Conservation (phyloP, 768 basidiomycete species). For the Tylopilus felleus region DNA sequence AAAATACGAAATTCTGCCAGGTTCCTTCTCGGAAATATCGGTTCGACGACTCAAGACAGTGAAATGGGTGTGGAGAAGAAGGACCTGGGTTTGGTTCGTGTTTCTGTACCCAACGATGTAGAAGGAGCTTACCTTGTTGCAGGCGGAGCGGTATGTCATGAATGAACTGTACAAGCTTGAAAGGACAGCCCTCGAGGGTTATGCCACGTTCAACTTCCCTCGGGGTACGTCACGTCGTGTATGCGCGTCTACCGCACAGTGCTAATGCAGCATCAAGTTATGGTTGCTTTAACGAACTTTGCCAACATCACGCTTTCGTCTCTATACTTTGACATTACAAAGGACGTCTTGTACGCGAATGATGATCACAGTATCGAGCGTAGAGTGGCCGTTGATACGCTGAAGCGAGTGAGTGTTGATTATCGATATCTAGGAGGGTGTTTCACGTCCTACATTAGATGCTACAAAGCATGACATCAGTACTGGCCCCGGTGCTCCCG, state of each 20-base stretch:
- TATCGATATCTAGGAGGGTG: neutral
- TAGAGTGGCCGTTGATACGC: slow-evolving; percentile 62
- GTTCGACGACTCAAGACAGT: slow-evolving; percentile 22
- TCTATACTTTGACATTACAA: slow-evolving; percentile 88
- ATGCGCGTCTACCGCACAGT: neutral
- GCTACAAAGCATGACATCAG: slow-evolving; percentile 59
- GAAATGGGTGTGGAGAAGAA: slow-evolving; percentile 22
- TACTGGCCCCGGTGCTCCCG: slow-evolving; percentile 84
- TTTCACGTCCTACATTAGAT: slow-evolving; percentile 40
- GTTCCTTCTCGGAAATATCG: slow-evolving; percentile 82
- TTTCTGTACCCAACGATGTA: neutral
- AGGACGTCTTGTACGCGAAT: slow-evolving; percentile 86
- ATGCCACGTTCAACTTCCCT: slow-evolving; percentile 74
- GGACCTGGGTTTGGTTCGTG: slow-evolving; percentile 63
- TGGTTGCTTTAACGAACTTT: slow-evolving; percentile 70
- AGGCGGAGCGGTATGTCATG: slow-evolving; percentile 88
- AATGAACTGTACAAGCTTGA: slow-evolving; percentile 78
- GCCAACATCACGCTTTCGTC: slow-evolving; percentile 83
- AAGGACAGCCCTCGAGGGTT: slow-evolving; percentile 60
- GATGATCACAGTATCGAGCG: slow-evolving; percentile 48
- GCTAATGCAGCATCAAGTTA: slow-evolving; percentile 45
- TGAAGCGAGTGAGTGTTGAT: slow-evolving; percentile 54
- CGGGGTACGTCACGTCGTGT: slow-evolving; percentile 49
- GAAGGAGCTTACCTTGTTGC: slow-evolving; percentile 8
- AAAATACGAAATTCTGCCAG: slow-evolving; percentile 85